phyloP scores from a whole-genome alignment of 2,329 filamentous ascomycete genomes.

The Colletotrichum cereale region DNA sequence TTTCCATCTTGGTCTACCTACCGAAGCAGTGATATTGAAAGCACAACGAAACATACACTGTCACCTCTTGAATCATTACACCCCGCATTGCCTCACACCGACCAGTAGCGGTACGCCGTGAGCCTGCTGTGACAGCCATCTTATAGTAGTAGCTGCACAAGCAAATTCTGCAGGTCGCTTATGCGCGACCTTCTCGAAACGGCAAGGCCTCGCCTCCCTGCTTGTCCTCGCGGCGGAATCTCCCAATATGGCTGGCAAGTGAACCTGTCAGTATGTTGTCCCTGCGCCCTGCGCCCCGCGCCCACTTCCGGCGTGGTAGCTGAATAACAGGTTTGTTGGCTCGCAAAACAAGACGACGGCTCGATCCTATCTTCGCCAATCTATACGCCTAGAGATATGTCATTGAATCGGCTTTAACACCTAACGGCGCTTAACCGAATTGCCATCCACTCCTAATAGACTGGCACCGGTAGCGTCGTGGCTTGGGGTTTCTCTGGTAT shows the following conservation, averaged over 20 bases:
- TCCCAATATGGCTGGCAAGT: neutral
- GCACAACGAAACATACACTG: neutral
- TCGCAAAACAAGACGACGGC: neutral
- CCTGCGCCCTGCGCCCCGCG: neutral
- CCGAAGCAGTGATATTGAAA: neutral
- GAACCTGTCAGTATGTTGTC: neutral
- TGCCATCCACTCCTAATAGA: neutral
- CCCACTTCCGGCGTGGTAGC: neutral
- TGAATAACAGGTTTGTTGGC: neutral
- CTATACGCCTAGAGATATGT: neutral
- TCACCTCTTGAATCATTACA: neutral
- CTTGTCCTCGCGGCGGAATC: slow-evolving; percentile 1
- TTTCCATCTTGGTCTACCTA: neutral
- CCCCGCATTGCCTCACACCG: slow-evolving; percentile 8
- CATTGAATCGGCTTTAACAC: slow-evolving; percentile 1
- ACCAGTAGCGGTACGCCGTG: neutral
- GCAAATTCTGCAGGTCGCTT: slow-evolving; percentile 28
- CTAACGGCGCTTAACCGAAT: neutral
- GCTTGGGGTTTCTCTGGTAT: slow-evolving; percentile 22
- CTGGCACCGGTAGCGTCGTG: slow-evolving; percentile 9
- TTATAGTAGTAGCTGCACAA: slow-evolving; percentile 4
- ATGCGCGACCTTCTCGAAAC: slow-evolving; percentile 28
- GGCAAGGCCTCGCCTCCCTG: slow-evolving; percentile 17
- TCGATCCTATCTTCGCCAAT: neutral
- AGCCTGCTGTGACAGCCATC: slow-evolving; percentile 15